phyloP scores from a whole-genome alignment of 1,284 basidiomycete species.

The Trichosporon sp. region DNA sequence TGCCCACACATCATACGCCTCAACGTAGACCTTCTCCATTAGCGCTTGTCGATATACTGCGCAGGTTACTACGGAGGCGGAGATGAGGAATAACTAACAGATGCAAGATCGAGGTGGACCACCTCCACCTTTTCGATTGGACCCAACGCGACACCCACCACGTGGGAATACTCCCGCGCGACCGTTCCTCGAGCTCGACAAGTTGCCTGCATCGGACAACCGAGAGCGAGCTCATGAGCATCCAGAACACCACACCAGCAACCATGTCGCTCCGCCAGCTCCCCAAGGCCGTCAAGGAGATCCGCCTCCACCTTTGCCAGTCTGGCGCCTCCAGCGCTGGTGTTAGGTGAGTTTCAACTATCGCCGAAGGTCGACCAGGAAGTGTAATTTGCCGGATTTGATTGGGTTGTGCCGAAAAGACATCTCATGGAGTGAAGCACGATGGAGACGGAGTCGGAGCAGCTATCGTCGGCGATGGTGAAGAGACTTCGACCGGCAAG shows the following conservation, averaged over 20 bases:
- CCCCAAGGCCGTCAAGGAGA: slow-evolving; percentile 79
- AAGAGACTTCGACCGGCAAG: too few species aligned
- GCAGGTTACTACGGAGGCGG: too few species aligned
- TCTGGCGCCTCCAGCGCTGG: slow-evolving; percentile 75
- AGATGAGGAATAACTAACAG: neutral
- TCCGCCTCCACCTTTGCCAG: slow-evolving; percentile 85
- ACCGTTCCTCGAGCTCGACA: slow-evolving; percentile 1
- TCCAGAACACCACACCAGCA: slow-evolving; percentile 18
- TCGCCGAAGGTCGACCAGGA: too few species aligned
- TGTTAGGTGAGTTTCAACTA: slow-evolving; percentile 66
- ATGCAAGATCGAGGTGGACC: neutral
- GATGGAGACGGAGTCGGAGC: neutral
- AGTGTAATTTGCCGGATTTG: slow-evolving; percentile 16
- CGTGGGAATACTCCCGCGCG: slow-evolving; percentile 2
- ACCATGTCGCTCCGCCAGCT: slow-evolving; percentile 66
- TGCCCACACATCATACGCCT: too few species aligned
- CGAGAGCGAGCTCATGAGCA: neutral
- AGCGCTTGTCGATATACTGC: too few species aligned
- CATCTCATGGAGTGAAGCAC: neutral
- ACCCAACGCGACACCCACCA: neutral
- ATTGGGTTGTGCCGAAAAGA: slow-evolving; percentile 17
- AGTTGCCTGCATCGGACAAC: slow-evolving; percentile 16
- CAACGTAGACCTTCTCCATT: too few species aligned
- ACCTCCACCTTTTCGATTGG: slow-evolving; percentile 16
- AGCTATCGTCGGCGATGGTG: neutral